A percentile compares a stretch with the other conserved stretches of the same genome.
Evolutionary conservation across 805 yeast species (phyloP).

Genomic region (Yarrowia deformans): DNA sequence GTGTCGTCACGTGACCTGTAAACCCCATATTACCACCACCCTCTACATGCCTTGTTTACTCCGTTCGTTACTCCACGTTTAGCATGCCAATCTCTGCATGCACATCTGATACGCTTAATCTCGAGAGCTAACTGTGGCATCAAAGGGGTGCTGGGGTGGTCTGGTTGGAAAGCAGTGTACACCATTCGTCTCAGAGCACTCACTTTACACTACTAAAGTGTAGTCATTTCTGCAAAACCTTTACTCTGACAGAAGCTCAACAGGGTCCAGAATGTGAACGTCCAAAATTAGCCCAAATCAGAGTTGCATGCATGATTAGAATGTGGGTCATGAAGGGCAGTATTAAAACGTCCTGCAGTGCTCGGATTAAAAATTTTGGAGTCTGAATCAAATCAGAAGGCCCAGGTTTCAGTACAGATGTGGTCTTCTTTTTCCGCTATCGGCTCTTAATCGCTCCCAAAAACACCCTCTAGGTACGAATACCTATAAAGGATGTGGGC

Average conservation of each 20-base stretch:
- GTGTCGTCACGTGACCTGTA: no score
- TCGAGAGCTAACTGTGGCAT: background rate
- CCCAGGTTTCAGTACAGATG: background rate
- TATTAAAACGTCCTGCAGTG: background rate
- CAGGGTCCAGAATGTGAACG: no score
- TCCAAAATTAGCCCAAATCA: background rate
- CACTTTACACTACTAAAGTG: background rate
- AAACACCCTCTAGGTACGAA: background rate
- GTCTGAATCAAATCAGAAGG: background rate
- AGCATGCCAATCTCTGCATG: conserved; percentile 28
- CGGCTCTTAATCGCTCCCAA: background rate
- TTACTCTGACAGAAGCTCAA: no score
- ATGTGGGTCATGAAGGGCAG: background rate
- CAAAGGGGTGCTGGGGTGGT: background rate
- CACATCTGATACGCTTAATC: conserved; percentile 24
- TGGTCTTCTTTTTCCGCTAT: background rate
- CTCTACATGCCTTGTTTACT: conserved; percentile 5
- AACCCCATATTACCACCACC: background rate
- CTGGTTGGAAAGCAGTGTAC: background rate
- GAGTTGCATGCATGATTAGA: background rate
- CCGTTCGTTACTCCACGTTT: background rate
- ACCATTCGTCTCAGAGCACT: background rate
- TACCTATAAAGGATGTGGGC: no score
- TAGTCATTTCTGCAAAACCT: background rate
- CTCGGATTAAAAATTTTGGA: background rate